Base-by-base conservation (phyloP, 345 rosid genomes). In the Syzygium oleosum region DNA sequence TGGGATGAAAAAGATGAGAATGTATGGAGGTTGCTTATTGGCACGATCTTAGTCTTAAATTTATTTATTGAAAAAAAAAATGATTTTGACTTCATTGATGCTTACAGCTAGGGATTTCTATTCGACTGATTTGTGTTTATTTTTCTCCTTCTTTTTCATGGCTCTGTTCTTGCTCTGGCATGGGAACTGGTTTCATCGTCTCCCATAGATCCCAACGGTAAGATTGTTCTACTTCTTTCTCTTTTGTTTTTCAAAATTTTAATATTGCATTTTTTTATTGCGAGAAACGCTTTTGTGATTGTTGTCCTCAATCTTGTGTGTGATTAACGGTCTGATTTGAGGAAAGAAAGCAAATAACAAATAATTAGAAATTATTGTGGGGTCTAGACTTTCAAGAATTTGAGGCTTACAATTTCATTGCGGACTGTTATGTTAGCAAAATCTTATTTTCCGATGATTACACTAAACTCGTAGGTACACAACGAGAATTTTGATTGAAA, bases 111-210 rank as follows among this genome's bases (percentile, higher is more conserved):
- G 83, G 38, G 25, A 38, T 73, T 73, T 65, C 19, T 73, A 73
- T 73, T 5, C 38, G 5, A 73, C 83, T 73, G 49, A 73, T 38
- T 10, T 0, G 49, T 5, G 83, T 5, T 38, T 38, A 5, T 9
- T 88, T 79, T 29, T 85, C 79, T 52, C 55, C 31, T 2, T 22
- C 12, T 10, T n/a, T 84, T 38, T 41, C 51, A 15, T 86, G 84
- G 88, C 52, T 22, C 53, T 51, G 21, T 84, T 34, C 49, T 87
- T 89, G 85, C 79, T 68, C 16, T 88, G 92, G 84, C 53, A 29
- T 54, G 87, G 90, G 88, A 34, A 68, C 84, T 49, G 85, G 85
- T 15, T 63, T 12, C 2, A 61, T 87, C 88, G 86, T 85, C 92
- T 91, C 27, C 83, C 22, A 73, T 9, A 73, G 83, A 73, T 73